These are phyloP conservation scores for Chenopodium berlandieri DNA, from an alignment of 148 eudicot species.

Conservation along the genomic window DNA sequence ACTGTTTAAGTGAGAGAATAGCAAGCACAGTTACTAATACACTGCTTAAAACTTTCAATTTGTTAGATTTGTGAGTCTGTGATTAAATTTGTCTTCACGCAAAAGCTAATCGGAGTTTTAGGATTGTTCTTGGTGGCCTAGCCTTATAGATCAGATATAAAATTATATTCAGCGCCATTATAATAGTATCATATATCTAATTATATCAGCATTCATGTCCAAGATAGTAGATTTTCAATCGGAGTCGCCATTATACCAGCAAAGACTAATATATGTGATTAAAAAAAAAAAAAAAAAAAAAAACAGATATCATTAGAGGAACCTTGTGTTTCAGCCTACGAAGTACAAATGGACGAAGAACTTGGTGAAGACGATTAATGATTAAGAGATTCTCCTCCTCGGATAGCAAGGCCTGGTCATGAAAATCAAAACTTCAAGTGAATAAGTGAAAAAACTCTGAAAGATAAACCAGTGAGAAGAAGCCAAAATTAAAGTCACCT, in stretches of 20 bases:
- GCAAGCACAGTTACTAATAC: too few relatives aligned
- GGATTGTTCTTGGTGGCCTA: not conserved
- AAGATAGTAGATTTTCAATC: not conserved
- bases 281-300: not conserved
- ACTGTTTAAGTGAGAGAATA: too few relatives aligned
- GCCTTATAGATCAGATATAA: not conserved
- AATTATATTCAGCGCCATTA: not conserved
- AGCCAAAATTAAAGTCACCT: conserved; percentile 43
- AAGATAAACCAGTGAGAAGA: not conserved
- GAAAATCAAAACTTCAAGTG: conserved; percentile 2
- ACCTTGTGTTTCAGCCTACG: conserved; percentile 98
- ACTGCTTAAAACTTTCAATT: not conserved
- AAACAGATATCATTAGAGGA: not conserved
- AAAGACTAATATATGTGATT: not conserved
- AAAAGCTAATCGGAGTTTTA: not conserved
- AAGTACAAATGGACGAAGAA: conserved; percentile 98
- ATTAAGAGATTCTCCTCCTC: conserved; percentile 98
- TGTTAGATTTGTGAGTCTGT: not conserved
- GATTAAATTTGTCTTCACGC: not conserved
- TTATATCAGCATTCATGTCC: not conserved
- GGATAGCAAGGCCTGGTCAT: conserved; percentile 70
- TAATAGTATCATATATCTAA: not conserved
- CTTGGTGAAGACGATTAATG: conserved; percentile 99
- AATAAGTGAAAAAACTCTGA: conserved; percentile 12
- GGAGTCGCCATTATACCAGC: not conserved